Percentiles rank a stretch among this genome's conserved stretches.
phyloP scores from a whole-genome alignment of 208 protist species.

The Sergeia podlipaevii region DNA sequence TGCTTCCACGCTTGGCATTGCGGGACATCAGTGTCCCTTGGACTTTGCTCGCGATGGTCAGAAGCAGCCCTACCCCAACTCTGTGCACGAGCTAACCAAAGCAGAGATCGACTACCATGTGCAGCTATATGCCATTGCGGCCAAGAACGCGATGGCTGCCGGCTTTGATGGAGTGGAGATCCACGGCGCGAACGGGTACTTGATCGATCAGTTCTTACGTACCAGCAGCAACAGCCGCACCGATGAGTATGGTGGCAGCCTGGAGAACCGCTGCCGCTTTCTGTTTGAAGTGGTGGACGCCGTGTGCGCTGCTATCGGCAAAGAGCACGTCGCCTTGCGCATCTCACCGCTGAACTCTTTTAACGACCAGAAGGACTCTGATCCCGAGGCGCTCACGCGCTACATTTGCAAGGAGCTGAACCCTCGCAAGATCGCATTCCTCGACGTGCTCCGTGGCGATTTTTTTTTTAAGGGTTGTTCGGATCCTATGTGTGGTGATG shows the following conservation, averaged over 20 bases:
- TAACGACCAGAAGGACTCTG: constrained; percentile 27
- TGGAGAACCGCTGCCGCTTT: constrained; percentile 75
- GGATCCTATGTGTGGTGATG: constrained; percentile 10
- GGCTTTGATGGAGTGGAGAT: constrained; percentile 92
- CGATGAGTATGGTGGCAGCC: constrained; percentile 84
- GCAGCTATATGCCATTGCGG: constrained; percentile 52
- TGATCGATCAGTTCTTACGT: constrained; percentile 86
- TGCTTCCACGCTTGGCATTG: constrained; percentile 23
- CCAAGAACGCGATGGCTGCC: constrained; percentile 59
- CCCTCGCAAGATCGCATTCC: constrained; percentile 35
- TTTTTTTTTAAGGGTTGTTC: too few relatives aligned
- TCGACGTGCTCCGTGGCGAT: constrained; percentile 35
- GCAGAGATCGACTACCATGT: constrained; percentile 62
- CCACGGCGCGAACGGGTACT: constrained; percentile 90
- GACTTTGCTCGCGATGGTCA: constrained; percentile 14
- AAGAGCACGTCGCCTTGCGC: constrained; percentile 42
- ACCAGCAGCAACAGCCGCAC: constrained; percentile 68
- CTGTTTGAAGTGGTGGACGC: constrained; percentile 72
- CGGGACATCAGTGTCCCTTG: constrained; percentile 11
- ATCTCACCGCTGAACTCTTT: constrained; percentile 56
- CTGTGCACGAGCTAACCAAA: constrained; percentile 38
- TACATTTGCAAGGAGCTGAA: constrained; percentile 52
- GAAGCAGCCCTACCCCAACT: constrained; percentile 24
- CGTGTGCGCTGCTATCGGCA: constrained; percentile 29
- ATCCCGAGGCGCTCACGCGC: constrained; percentile 38